phyloP scores from a whole-genome alignment of 371 early-diverging fungal genomes.

The Actinomortierella wolfii region DNA sequence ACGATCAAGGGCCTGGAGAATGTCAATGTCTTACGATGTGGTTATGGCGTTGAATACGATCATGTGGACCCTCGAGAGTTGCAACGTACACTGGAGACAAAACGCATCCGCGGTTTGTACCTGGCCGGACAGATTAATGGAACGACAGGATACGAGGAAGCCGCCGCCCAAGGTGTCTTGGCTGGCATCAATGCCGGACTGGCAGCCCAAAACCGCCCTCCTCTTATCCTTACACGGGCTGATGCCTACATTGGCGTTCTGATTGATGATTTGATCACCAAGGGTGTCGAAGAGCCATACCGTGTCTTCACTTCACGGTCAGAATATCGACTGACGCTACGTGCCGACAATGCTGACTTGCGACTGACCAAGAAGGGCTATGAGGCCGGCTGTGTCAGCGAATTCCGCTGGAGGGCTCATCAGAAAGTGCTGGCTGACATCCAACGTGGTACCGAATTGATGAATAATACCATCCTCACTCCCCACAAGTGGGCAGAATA shows the following conservation, averaged over 20 bases:
- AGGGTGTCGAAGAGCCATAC: constrained; percentile 88
- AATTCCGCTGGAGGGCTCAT: constrained; percentile 54
- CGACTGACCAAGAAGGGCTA: constrained; percentile 71
- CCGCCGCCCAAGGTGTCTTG: constrained; percentile 85
- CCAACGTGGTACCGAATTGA: constrained; percentile 44
- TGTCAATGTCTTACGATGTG: constrained; percentile 70
- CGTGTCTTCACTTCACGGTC: constrained; percentile 86
- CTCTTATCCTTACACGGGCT: constrained; percentile 75
- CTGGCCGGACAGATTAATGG: constrained; percentile 91
- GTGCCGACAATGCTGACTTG: constrained; percentile 85
- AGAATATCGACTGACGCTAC: constrained; percentile 77
- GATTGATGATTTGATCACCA: constrained; percentile 83
- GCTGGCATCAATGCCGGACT: constrained; percentile 87
- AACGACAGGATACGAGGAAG: constrained; percentile 90
- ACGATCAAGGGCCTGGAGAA: constrained; percentile 81
- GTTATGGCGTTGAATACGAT: constrained; percentile 90
- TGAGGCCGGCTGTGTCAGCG: constrained; percentile 56
- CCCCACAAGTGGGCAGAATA: constrained; percentile 58
- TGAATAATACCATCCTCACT: constrained; percentile 51
- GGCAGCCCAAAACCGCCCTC: constrained; percentile 52
- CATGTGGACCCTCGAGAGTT: constrained; percentile 86
- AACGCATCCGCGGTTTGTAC: constrained; percentile 76
- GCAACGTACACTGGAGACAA: constrained; percentile 77
- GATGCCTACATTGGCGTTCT: constrained; percentile 89
- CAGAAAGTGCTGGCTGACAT: constrained; percentile 46